A percentile compares a stretch with the other conserved stretches of the same genome.
Evolutionary conservation across 1,284 basidiomycete genomes (phyloP).

Genomic region (Bjerkandera adusta): DNA sequence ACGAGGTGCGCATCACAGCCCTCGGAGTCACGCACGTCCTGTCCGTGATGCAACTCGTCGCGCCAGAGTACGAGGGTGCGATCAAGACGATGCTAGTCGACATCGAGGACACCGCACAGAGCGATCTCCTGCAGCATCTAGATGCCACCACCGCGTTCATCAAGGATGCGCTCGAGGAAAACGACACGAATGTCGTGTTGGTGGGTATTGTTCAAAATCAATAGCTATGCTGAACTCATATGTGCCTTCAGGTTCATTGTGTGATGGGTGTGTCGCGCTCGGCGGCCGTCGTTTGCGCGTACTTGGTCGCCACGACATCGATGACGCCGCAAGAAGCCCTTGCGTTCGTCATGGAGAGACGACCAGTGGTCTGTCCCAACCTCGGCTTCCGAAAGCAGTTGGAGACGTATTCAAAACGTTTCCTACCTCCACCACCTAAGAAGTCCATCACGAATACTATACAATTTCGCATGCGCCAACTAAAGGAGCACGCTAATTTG

Average conservation of each 20-base stretch:
- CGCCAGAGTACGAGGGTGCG: constrained; percentile 38
- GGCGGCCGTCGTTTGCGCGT: constrained; percentile 52
- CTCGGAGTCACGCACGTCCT: constrained; percentile 41
- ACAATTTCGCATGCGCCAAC: no score
- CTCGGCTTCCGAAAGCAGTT: constrained; percentile 36
- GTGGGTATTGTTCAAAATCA: constrained; percentile 36
- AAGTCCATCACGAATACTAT: no score
- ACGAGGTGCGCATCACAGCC: constrained; percentile 41
- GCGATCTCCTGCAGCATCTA: constrained; percentile 34
- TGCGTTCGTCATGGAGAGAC: constrained; percentile 28
- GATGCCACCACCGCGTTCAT: constrained; percentile 38
- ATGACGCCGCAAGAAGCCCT: constrained; percentile 33
- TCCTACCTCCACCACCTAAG: no score
- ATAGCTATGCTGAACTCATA: neutral
- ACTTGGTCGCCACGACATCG: constrained; percentile 41
- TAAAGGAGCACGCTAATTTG: no score
- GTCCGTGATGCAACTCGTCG: constrained; percentile 30
- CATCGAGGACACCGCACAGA: constrained; percentile 29
- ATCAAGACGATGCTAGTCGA: constrained; percentile 34
- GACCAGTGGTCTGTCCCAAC: constrained; percentile 36
- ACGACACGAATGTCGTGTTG: constrained; percentile 51
- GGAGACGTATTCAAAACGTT: constrained; percentile 27
- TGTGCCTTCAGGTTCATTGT: constrained; percentile 45
- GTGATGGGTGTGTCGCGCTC: constrained; percentile 52
- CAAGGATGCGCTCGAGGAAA: constrained; percentile 36